Evolutionary conservation across 1,139 yeast species (phyloP), one percentile per base, ranked within the genome.

Genomic region (Scheffersomyces illinoinensis): DNA sequence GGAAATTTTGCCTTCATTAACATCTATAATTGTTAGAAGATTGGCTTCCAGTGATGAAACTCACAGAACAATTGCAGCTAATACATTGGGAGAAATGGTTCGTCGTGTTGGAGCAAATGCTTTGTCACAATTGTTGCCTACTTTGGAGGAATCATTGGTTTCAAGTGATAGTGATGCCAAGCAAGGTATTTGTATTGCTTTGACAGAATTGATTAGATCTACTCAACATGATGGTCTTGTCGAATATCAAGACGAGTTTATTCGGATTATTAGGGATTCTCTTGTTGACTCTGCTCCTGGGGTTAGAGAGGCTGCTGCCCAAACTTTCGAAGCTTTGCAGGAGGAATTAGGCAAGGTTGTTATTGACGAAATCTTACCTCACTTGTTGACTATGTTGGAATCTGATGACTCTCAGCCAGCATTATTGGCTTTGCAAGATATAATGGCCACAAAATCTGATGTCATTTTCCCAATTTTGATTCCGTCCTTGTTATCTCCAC

Each of bases 161-260:
- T 76, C 89, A 26, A 74, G 81, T 54, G 96, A 90, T 67, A 79
- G 90, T 26, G 96, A 89, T 70, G 90, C 97, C 55, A 91, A 91
- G 71, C 97, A 93, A 77, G 99, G 99, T 79, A 92, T 95, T 59
- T 95, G 99, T 81, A 87, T 93, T 73, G 99, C 99, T 8, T 80
- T 93, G 59, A 85, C 88, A 54, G 98, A 93, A 72, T 86, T 96
- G 65, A 87, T 93, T 62, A 87, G 85, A 64, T 90, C 97, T 0
- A 86, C 97, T 3, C 82, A 86, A 19, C 75, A 78, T 5, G 91
- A 87, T 20, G 86, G 87, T 8, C 80, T 95, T 64, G 77, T 73
- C 21, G 86, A 85, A 64, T 90, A 86, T 74, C 92, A 91, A 75
- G 85, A 81, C 14, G 81, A 83, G 1, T 87, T 96, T 68, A 89